Evolutionary conservation across 441 rosid genomes (phyloP), one percentile per base, ranked within the genome.

Genomic region (Biscutella laevigata): DNA sequence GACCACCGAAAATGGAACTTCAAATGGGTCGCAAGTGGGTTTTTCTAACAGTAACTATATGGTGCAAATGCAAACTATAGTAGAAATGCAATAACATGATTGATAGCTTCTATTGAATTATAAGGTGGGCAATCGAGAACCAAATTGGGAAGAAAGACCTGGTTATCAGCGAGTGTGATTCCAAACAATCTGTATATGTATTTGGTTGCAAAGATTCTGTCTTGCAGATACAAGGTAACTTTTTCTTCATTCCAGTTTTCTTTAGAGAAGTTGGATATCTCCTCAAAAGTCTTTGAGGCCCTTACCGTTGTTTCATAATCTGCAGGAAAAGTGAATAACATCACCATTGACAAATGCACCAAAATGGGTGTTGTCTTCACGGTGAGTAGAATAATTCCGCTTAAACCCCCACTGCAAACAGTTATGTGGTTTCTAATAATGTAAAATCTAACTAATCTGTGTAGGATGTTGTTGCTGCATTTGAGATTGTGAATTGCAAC

Each of bases 21-120:
- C 95, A 86, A 71, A 79, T 86, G 92, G 95, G 98, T 71, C 92
- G 98, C 15, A 92, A 92, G 98, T 92, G 53, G 66, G 95, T 79
- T 13, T 51, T 16, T 37, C 59, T 24, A 34, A 33, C 53, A n/a
- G n/a, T 19, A 47, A 25, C 17, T 33, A 10, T 26, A 15, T 57
- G 39, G 5, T 48, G 3, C 49, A 32, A 17, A 21, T 53, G 32
- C 45, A 29, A 37, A 13, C 12, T 24, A 32, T 53, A 30, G 19
- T 52, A 7, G 16, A 44, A 21, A 12, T 25, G 9, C 8, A 53
- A n/a, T 34, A 33, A 25, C 6, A 32, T 67, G 47, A 29, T 11
- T 38, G 32, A 11, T 59, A 49, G 11, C 62, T 34, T 24, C 26
- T 49, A 60, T 20, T 43, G 27, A 26, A 57, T 7, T 27, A n/a